phyloP scores from a whole-genome alignment of 768 basidiomycete genomes.

The Tylopilus rubrobrunneus region DNA sequence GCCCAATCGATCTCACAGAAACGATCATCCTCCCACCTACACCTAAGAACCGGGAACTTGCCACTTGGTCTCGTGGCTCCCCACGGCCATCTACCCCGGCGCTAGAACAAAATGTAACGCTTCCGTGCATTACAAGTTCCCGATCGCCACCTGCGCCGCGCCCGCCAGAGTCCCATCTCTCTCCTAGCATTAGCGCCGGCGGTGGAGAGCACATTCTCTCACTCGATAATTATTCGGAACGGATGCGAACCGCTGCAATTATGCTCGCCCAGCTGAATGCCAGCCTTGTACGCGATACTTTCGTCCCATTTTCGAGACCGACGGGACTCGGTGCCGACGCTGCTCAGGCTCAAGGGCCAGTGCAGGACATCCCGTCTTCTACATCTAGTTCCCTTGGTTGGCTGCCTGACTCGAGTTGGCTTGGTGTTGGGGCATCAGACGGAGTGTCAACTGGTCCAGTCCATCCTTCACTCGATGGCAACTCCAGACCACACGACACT shows the following conservation, averaged over 20 bases:
- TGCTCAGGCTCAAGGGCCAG: slow-evolving; percentile 1
- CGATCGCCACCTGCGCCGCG: slow-evolving; percentile 2
- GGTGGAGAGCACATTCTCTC: slow-evolving; percentile 47
- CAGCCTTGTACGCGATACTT: slow-evolving; percentile 58
- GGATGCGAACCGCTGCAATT: slow-evolving; percentile 97
- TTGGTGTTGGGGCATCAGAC: slow-evolving; percentile 26
- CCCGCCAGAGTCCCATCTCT: slow-evolving; percentile 1
- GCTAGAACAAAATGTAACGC: slow-evolving; percentile 33
- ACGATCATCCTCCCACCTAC: slow-evolving; percentile 77
- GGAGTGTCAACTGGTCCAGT: slow-evolving; percentile 23
- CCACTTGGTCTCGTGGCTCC: slow-evolving; percentile 64
- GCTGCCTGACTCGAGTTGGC: slow-evolving; percentile 56
- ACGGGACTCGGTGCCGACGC: slow-evolving; percentile 2
- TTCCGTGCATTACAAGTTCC: slow-evolving; percentile 10
- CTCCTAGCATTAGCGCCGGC: slow-evolving; percentile 1
- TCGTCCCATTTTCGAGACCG: slow-evolving; percentile 24
- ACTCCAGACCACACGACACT: slow-evolving; percentile 22
- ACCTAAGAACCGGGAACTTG: slow-evolving; percentile 86
- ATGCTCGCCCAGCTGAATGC: slow-evolving; percentile 98
- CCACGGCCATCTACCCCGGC: slow-evolving; percentile 47
- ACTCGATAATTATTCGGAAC: slow-evolving; percentile 95
- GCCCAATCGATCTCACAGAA: slow-evolving; percentile 76
- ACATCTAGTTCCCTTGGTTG: slow-evolving; percentile 39
- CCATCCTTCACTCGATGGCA: slow-evolving; percentile 31
- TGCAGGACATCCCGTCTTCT: slow-evolving; percentile 12